Percentiles rank a stretch among this genome's conserved stretches.
Conservation (phyloP, 2,329 filamentous ascomycete genomes). For the Pseudocercospora fuligena region DNA sequence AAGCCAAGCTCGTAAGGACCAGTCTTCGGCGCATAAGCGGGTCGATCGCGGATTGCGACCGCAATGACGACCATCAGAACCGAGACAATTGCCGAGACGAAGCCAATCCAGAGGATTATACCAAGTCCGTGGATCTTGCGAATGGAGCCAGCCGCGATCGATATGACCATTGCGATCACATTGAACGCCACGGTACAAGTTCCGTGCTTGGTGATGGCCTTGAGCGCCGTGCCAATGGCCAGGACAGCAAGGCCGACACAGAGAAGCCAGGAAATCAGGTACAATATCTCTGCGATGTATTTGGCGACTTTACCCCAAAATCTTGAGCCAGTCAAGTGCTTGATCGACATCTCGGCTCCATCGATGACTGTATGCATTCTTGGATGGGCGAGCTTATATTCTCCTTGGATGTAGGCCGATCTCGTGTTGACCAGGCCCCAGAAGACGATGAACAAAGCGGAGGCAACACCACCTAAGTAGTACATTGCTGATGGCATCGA, state of each 20-base stretch:
- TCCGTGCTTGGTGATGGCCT: slow-evolving; percentile 23
- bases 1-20: slow-evolving; percentile 20
- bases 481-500: slow-evolving; percentile 29
- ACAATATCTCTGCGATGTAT: slow-evolving; percentile 14
- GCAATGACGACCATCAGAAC: slow-evolving; percentile 44
- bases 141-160: slow-evolving; percentile 16
- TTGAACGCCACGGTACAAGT: slow-evolving; percentile 24
- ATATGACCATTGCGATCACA: slow-evolving; percentile 19
- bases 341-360: slow-evolving; percentile 20
- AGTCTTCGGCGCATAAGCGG: slow-evolving; percentile 19
- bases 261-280: slow-evolving; percentile 22
- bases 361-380: slow-evolving; percentile 30
- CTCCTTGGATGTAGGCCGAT: slow-evolving; percentile 26
- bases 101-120: slow-evolving; percentile 46
- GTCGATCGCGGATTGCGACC: slow-evolving; percentile 17
- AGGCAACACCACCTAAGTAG: slow-evolving; percentile 25
- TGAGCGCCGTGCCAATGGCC: slow-evolving; percentile 19
- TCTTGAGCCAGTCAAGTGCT: slow-evolving; percentile 14
- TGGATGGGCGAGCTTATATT: slow-evolving; percentile 28
- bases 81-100: slow-evolving; percentile 61
- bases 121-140: slow-evolving; percentile 26
- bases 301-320: slow-evolving; percentile 9
- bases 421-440: slow-evolving; percentile 29
- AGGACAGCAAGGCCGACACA: slow-evolving; percentile 21
- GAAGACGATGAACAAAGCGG: slow-evolving; percentile 25